These are phyloP conservation scores for Phialocephala subalpina DNA, from an alignment of 2,329 filamentous ascomycete genomes.

Conservation along the genomic window DNA sequence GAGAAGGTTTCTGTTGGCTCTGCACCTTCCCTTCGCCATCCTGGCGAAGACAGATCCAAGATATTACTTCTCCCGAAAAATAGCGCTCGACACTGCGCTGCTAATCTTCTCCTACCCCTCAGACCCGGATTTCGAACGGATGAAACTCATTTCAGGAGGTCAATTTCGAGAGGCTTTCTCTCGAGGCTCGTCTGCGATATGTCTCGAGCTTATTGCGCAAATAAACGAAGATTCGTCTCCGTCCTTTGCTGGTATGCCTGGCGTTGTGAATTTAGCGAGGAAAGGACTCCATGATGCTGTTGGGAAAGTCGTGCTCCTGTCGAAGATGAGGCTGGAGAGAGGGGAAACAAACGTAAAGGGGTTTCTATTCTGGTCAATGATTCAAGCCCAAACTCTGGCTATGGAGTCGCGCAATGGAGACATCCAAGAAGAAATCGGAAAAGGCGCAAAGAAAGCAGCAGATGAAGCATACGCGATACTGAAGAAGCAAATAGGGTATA, in stretches of 20 bases:
- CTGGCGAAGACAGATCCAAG: constrained; percentile 52
- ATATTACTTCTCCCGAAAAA: constrained; percentile 59
- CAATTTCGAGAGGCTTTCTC: constrained; percentile 51
- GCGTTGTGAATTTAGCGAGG: constrained; percentile 21
- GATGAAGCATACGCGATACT: not conserved
- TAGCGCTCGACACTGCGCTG: constrained; percentile 53
- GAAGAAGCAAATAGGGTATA: not conserved
- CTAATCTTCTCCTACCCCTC: constrained; percentile 28
- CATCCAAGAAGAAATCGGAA: not conserved
- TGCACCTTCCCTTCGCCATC: constrained; percentile 59
- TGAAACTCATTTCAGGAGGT: constrained; percentile 50
- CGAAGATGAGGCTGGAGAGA: not conserved
- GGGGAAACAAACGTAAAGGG: constrained; percentile 55
- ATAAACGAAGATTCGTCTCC: constrained; percentile 26
- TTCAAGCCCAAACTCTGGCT: constrained; percentile 48
- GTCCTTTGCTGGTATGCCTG: not conserved
- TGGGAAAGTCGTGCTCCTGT: constrained; percentile 35
- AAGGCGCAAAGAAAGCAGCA: not conserved
- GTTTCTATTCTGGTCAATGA: constrained; percentile 50
- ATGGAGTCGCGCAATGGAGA: constrained; percentile 22
- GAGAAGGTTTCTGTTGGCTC: constrained; percentile 61
- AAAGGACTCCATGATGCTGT: not conserved
- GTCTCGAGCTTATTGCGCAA: constrained; percentile 50
- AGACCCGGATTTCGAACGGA: constrained; percentile 42
- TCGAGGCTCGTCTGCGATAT: constrained; percentile 51